These are phyloP conservation scores for Pyrenula aspistea DNA, from an alignment of 495 filamentous ascomycete species.

Conservation along the genomic window DNA sequence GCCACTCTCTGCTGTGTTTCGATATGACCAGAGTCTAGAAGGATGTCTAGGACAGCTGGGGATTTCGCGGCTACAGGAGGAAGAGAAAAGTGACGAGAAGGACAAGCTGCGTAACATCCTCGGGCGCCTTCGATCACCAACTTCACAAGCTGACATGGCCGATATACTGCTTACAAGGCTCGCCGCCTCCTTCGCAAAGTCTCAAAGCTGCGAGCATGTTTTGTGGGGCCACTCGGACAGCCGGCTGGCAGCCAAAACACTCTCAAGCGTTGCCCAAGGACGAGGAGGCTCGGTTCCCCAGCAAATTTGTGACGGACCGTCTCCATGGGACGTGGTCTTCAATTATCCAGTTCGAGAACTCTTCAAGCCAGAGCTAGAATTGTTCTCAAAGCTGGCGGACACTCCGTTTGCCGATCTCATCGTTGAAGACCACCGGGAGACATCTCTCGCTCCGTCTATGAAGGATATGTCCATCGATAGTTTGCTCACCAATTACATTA, in stretches of 20 bases:
- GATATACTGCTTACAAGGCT: constrained; percentile 57
- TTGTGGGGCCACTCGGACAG: constrained; percentile 83
- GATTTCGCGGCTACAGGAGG: constrained; percentile 14
- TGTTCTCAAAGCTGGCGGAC: constrained; percentile 41
- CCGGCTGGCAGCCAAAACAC: constrained; percentile 70
- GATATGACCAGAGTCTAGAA: constrained; percentile 22
- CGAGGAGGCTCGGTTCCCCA: constrained; percentile 72
- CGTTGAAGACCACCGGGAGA: constrained; percentile 20
- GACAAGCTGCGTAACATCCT: constrained; percentile 43
- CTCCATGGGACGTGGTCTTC: constrained; percentile 44
- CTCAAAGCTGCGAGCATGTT: constrained; percentile 49
- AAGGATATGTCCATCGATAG: constrained; percentile 76
- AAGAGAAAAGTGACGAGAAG: constrained; percentile 18
- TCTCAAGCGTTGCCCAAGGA: constrained; percentile 83
- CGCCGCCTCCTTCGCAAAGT: constrained; percentile 50
- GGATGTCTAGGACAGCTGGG: constrained; percentile 17
- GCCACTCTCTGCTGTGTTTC: constrained; percentile 46
- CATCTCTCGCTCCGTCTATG: constrained; percentile 43
- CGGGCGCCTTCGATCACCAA: constrained; percentile 48
- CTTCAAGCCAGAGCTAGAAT: constrained; percentile 62
- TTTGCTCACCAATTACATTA: constrained; percentile 80
- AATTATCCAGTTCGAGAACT: constrained; percentile 72
- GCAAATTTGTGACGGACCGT: constrained; percentile 63
- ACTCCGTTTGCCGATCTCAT: constrained; percentile 17
- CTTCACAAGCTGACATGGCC: constrained; percentile 64